Base-by-base conservation (phyloP, 2,329 filamentous ascomycete species). In the Cercospora sojina region DNA sequence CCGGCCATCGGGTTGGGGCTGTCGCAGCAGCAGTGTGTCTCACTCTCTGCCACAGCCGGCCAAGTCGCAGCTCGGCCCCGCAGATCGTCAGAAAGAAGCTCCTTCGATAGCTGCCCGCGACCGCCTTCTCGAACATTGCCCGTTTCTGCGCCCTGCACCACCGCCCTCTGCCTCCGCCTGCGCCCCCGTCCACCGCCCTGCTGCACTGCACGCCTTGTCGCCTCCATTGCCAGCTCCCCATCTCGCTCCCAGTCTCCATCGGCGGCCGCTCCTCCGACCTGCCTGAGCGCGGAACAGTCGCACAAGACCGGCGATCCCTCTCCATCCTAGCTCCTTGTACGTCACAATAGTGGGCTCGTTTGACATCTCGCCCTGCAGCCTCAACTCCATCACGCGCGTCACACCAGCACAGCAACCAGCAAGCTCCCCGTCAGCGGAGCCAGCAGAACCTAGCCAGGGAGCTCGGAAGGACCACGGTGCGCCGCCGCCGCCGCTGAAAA, bases 121-220 rank as follows among this genome's bases (percentile, higher is more conserved):
- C 47, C 60, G 60, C 60, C 60, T 62, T 62, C 60, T 62, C 60
- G 60, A 62, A 62, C 60, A 62, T 62, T 62, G 60, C 49, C 60
- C 23, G 51, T 56, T 56, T 56, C 51, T 56, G 51, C 51, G 13
- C 51, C 23, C 51, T 20, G 43, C 51, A 55, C 51, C 51, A 55
- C 51, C 51, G 51, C 51, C 25, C 29, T 56, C 51, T 49, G 43
- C 51, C 51, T 56, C 51, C 51, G 25, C 29, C 51, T 56, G 25
- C 51, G 16, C 25, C 5, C 51, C n/a, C 51, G 25, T 32, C 51
- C 29, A 27, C 29, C 51, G 20, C 25, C 16, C 47, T 51, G 47
- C 51, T 56, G 51, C 51, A 20, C 51, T 18, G 51, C 51, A 32
- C 51, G 20, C 51, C 20, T 25, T 8, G 16, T 56, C 13, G 9